These are phyloP conservation scores for Dioszegia hungarica DNA, from an alignment of 768 basidiomycete species.

Conservation along the genomic window DNA sequence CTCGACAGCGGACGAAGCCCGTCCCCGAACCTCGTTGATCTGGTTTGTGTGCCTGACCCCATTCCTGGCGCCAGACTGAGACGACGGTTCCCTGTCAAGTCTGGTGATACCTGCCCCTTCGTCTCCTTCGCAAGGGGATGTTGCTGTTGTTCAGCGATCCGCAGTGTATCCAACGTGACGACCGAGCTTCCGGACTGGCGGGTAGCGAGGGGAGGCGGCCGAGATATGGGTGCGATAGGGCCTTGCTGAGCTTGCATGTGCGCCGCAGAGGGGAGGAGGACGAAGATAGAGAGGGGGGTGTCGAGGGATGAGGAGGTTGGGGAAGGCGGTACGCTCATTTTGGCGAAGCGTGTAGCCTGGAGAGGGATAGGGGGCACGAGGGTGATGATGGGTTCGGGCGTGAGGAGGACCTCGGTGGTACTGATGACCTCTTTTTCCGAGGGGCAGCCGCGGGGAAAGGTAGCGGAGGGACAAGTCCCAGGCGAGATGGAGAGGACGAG, in stretches of 20 bases:
- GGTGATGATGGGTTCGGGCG: background rate
- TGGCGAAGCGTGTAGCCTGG: background rate
- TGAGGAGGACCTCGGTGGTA: too few relatives aligned
- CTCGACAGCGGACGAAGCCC: background rate
- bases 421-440: background rate
- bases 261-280: conserved; percentile 28
- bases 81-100: conserved; percentile 13
- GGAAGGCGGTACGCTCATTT: background rate
- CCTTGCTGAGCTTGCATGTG: conserved; percentile 16
- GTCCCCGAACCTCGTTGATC: background rate
- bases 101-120: conserved; percentile 5
- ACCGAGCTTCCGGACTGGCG: conserved; percentile 24
- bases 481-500: too few relatives aligned
- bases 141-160: background rate
- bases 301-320: background rate
- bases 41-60: conserved; percentile 26
- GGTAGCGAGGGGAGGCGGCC: conserved; percentile 15
- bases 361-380: background rate
- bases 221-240: conserved; percentile 6
- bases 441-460: background rate
- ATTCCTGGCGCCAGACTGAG: conserved; percentile 37
- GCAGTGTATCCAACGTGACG: background rate
- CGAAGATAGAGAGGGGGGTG: conserved; percentile 9
- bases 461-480: background rate
- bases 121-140: too few relatives aligned